Base-by-base conservation (phyloP, 192 early-diverging fungal species). In the Backusella mclennaniae region DNA sequence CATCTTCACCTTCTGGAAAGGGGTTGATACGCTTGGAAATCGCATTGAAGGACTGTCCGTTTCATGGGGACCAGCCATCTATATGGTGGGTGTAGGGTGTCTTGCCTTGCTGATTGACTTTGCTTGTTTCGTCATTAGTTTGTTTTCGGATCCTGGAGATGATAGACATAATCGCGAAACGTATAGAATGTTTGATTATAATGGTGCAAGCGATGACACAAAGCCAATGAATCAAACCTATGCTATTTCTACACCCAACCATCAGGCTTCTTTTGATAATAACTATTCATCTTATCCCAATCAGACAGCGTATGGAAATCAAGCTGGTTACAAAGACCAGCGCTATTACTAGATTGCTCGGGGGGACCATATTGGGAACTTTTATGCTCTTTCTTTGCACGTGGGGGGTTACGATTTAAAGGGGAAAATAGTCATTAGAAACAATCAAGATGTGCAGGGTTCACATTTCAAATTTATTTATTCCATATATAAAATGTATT, bases 31-130 rank as follows among this genome's bases (percentile, higher is more conserved):
- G 17, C 74, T 75, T 52, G 72, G 52, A 26, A 35, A 2, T 2
- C n/a, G 63, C 29, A 53, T 67, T 31, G 63, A 63, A n/a, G 74
- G 74, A 1, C 29, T 75, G 6, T 67, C 74, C 0, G 38, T 42
- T 29, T 15, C 35, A 21, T 75, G 63, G 63, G 74, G 74, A 9
- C 59, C 66, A 2, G 66, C 66, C 12, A 44, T 75, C 31, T 75
- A 75, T 29, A 29, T 75, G 38, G 11, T 68, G 3, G 41, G 74
- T 35, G 42, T 66, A 42, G 74, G 74, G 12, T 38, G 23, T 21
- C 63, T 66, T 5, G 41, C 41, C 7, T 7, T 67, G 4, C 8
- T 75, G 1, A 53, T 67, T 12, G 14, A 38, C 46, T 67, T 75
- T n/a, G 74, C 19, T 0, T 75, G 56, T 15, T 75, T 67, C 3